These are phyloP conservation scores for Taxawa tesnikishii DNA, from an alignment of 2,329 filamentous ascomycete genomes.

Conservation along the genomic window DNA sequence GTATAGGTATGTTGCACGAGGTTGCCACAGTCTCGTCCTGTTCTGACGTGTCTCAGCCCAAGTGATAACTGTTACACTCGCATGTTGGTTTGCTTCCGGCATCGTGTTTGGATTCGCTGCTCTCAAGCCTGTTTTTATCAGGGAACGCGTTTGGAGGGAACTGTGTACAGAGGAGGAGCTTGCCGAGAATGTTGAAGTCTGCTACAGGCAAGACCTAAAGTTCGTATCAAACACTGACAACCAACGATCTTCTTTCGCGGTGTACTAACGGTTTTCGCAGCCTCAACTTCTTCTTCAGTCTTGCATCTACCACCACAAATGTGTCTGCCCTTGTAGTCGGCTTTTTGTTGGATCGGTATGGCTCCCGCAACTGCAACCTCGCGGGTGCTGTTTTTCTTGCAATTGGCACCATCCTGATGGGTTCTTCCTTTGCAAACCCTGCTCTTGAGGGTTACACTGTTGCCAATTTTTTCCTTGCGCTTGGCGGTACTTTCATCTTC, in stretches of 20 bases:
- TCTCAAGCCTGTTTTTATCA: conserved; percentile 66
- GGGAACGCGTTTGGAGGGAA: conserved; percentile 58
- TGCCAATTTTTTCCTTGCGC: conserved; percentile 34
- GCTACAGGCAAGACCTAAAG: conserved; percentile 44
- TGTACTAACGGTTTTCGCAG: conserved; percentile 14
- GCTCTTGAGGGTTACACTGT: conserved; percentile 56
- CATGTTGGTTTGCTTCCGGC: conserved; percentile 66
- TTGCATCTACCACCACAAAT: conserved; percentile 78
- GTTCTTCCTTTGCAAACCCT: conserved; percentile 45
- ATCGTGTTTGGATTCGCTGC: conserved; percentile 77
- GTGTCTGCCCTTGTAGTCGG: conserved; percentile 75
- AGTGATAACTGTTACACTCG: conserved; percentile 53
- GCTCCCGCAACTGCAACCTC: conserved; percentile 63
- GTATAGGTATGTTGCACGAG: conserved; percentile 19
- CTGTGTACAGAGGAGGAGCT: conserved; percentile 45
- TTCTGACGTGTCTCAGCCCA: conserved; percentile 41
- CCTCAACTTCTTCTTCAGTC: conserved; percentile 85
- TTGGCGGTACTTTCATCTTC: conserved; percentile 38
- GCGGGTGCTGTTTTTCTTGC: conserved; percentile 57
- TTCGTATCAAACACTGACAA: conserved; percentile 5
- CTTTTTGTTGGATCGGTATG: conserved; percentile 70
- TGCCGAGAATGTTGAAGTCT: conserved; percentile 35
- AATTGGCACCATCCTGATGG: conserved; percentile 57
- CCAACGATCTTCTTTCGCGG: too few species aligned
- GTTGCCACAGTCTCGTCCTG: background rate